A percentile compares a stretch with the other conserved stretches of the same genome.
phyloP scores from a whole-genome alignment of 1,284 basidiomycete species.

The Apiotrichum laibachii region DNA sequence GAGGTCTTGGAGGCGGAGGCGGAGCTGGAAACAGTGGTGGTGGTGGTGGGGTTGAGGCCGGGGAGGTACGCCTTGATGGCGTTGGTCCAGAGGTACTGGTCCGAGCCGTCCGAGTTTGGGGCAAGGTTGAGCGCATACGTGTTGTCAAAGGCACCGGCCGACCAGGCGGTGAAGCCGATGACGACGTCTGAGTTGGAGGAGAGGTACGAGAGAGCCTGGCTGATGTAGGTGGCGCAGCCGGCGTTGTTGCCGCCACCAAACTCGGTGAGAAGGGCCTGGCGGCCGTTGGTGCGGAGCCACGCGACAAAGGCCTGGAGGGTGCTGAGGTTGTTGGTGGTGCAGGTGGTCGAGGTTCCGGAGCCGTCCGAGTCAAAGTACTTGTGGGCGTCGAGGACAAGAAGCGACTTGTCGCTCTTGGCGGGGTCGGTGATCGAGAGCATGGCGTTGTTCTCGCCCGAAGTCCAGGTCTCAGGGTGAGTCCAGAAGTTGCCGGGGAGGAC shows the following conservation, averaged over 20 bases:
- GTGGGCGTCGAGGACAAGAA: constrained; percentile 62
- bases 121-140: constrained; percentile 34
- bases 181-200: constrained; percentile 55
- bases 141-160: constrained; percentile 40
- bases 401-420: constrained; percentile 52
- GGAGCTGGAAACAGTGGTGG: not conserved
- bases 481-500: constrained; percentile 46
- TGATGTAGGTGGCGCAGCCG: constrained; percentile 39
- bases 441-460: constrained; percentile 44
- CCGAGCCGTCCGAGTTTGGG: constrained; percentile 26
- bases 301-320: constrained; percentile 54
- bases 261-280: constrained; percentile 61
- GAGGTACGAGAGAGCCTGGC: constrained; percentile 55
- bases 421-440: constrained; percentile 60
- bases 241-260: constrained; percentile 59
- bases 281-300: constrained; percentile 57
- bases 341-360: constrained; percentile 58
- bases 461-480: constrained; percentile 35
- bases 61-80: constrained; percentile 40
- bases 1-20: not conserved
- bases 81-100: constrained; percentile 32
- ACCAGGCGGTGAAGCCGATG: constrained; percentile 58
- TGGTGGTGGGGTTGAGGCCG: constrained; percentile 12
- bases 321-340: constrained; percentile 55
- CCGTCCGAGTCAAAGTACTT: constrained; percentile 63